Percentiles rank a stretch among this genome's conserved stretches.
Evolutionary conservation across 495 filamentous ascomycete genomes (phyloP).

Genomic region (Zalerion maritima): DNA sequence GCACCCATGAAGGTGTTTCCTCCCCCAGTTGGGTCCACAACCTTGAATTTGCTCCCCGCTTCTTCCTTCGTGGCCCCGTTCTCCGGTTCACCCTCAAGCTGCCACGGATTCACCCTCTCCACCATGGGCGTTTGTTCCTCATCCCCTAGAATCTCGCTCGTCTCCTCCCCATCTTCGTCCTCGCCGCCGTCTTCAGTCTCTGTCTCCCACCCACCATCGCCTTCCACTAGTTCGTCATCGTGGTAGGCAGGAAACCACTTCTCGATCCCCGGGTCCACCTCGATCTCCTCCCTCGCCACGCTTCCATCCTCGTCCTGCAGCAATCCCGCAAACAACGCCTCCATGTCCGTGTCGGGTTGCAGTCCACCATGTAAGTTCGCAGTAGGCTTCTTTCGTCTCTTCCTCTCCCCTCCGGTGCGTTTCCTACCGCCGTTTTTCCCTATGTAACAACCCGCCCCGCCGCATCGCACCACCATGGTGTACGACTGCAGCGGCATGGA

Average conservation of each 20-base stretch:
- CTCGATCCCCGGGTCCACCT: conserved; percentile 37
- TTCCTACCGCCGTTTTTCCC: conserved; percentile 36
- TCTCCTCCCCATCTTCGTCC: conserved; percentile 34
- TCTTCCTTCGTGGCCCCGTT: conserved; percentile 6
- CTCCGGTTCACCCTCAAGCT: conserved; percentile 7
- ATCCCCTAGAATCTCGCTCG: conserved; percentile 29
- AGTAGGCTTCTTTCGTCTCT: conserved; percentile 24
- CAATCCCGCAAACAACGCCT: conserved; percentile 34
- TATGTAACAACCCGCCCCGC: conserved; percentile 35
- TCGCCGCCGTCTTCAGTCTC: conserved; percentile 38
- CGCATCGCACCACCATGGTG: conserved; percentile 37
- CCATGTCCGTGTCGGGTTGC: conserved; percentile 37
- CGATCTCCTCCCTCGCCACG: conserved; percentile 44
- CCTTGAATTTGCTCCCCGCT: conserved; percentile 25
- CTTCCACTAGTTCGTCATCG: conserved; percentile 16
- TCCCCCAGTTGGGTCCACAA: conserved; percentile 90
- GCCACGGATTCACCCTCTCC: conserved; percentile 46
- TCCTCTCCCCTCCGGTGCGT: conserved; percentile 8
- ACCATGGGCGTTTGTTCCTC: conserved; percentile 18
- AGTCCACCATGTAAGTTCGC: conserved; percentile 26
- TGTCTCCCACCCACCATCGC: conserved; percentile 27
- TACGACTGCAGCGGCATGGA: conserved; percentile 40
- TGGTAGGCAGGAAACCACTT: conserved; percentile 44
- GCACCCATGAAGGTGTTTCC: conserved; percentile 88
- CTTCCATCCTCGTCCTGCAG: conserved; percentile 33